Evolutionary conservation across 805 yeast genomes (phyloP).

Genomic region (Wickerhamomyces rabaulensis): DNA sequence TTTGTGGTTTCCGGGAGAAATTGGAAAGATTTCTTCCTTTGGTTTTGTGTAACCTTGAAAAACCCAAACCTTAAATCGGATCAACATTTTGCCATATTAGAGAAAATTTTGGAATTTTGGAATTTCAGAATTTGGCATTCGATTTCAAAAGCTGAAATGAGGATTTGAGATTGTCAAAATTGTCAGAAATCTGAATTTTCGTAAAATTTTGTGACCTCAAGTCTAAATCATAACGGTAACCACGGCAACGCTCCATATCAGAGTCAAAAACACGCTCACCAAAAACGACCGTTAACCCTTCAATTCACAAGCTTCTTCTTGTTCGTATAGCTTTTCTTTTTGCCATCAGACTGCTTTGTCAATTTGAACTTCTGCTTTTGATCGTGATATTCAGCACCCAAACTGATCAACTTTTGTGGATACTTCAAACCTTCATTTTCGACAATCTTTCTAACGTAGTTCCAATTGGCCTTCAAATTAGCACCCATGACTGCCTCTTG

Average conservation of each 20-base stretch:
- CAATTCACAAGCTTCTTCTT: not conserved
- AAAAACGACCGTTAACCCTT: no score
- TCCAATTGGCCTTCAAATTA: constrained; percentile 15
- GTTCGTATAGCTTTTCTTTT: not conserved
- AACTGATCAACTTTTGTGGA: constrained; percentile 5
- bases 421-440: constrained; percentile 6
- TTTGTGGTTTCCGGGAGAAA: not conserved
- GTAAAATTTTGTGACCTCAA: not conserved
- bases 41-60: not conserved
- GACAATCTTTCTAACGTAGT: constrained; percentile 4
- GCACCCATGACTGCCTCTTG: not conserved
- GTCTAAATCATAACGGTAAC: not conserved
- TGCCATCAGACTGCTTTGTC: not conserved
- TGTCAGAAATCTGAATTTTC: no score
- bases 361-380: not conserved
- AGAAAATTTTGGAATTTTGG: no score
- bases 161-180: no score
- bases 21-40: not conserved
- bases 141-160: no score
- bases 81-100: no score
- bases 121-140: no score
- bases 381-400: not conserved
- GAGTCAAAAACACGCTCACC: no score
- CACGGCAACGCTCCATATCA: not conserved
- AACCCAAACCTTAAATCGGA: not conserved